A percentile compares a stretch with the other conserved stretches of the same genome.
Evolutionary conservation across 192 early-diverging fungal species (phyloP).

Genomic region (Lobosporangium transversale): DNA sequence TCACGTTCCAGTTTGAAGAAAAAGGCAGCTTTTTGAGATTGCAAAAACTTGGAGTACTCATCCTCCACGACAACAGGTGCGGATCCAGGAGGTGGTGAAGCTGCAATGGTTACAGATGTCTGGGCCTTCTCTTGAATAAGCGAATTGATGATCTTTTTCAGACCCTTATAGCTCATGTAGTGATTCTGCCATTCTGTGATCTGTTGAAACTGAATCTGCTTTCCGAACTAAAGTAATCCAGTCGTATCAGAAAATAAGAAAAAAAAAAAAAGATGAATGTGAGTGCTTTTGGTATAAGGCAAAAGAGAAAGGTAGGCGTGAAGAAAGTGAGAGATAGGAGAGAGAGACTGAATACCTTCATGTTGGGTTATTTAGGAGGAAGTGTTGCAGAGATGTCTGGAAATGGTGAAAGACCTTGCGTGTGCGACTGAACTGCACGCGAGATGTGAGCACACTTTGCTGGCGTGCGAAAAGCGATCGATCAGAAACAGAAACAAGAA

Average conservation of each 20-base stretch:
- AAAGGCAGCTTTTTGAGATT: conserved; percentile 94
- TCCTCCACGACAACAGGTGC: conserved; percentile 52
- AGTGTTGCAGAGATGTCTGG: too few species aligned
- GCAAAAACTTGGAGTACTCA: conserved; percentile 64
- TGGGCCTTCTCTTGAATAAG: conserved; percentile 62
- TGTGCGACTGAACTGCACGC: too few species aligned
- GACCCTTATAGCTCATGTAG: conserved; percentile 97
- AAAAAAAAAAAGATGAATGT: neutral
- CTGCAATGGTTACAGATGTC: conserved; percentile 53
- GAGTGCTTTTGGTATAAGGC: neutral
- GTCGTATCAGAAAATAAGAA: conserved; percentile 8
- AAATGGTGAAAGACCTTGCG: too few species aligned
- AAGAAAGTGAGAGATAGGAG: too few species aligned
- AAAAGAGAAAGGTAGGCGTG: neutral
- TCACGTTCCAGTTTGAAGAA: conserved; percentile 99
- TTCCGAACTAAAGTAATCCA: too few species aligned
- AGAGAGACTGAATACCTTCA: conserved; percentile 21
- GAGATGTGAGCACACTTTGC: too few species aligned
- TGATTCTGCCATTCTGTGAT: conserved; percentile 92
- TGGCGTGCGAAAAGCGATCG: too few species aligned
- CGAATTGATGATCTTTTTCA: conserved; percentile 96
- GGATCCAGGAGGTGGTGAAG: conserved; percentile 53
- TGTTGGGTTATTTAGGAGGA: conserved; percentile 12
- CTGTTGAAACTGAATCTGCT: conserved; percentile 94
- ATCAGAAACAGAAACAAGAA: too few species aligned